Base-by-base conservation (phyloP, 2,329 filamentous ascomycete species). In the Aspergillus ochraceus region DNA sequence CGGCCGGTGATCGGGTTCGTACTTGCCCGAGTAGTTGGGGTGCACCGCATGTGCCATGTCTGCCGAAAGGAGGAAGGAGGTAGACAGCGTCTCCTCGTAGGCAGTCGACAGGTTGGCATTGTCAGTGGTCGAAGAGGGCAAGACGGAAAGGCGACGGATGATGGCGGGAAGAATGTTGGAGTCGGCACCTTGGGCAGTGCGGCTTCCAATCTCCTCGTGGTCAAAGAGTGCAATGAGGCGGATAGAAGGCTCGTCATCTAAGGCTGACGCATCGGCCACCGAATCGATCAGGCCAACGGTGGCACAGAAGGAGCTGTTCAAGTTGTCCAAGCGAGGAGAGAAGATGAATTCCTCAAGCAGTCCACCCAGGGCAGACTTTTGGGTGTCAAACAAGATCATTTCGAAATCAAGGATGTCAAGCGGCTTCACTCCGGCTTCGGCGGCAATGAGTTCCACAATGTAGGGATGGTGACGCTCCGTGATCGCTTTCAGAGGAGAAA, bases 1-100 rank as follows among this genome's bases (percentile, higher is more conserved):
- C 5, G 95, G 95, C 66, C 91, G 87, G 79, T 99, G 95, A 68
- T 91, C 90, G 39, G 87, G 78, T 80, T 99, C 95, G 78, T 98
- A 97, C 78, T 98, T 98, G 68, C 80, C 87, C 4, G 88, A 84
- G 75, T 97, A 99, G 81, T 99, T 99, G 59, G 95, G 95, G 77
- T 99, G 92, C 14, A 99, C 88, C 5, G 90, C 90, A 80, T 99
- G 95, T 1, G 95, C 93, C 95, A 99, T 98, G 75, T 99, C 95
- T 55, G 95, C 95, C 6, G 92, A 97, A 64, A 99, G 84, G 60
- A 99, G 87, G 84, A 99, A 97, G 1, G 92, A 97, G 29, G 90
- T 90, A 6, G 92, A 86, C 55, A 97, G 84, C 1, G 91, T 95
- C 81, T 98, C 94, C 79, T 99, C 95, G 74, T 92, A 97, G 36